A percentile compares a stretch with the other conserved stretches of the same genome.
Evolutionary conservation across 495 filamentous ascomycete genomes (phyloP).

Genomic region (Xylaria castorea): DNA sequence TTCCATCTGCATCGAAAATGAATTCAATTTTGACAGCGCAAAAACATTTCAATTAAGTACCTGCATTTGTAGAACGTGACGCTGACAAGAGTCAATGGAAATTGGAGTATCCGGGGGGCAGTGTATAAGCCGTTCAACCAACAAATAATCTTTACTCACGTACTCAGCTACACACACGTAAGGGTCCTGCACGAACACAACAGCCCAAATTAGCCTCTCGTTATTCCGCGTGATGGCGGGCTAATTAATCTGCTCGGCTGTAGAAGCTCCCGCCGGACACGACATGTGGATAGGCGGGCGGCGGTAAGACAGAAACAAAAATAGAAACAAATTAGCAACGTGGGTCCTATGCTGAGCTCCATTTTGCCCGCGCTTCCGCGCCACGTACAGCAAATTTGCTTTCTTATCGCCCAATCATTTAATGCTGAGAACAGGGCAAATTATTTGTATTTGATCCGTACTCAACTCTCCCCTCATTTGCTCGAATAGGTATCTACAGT

Average conservation of each 20-base stretch:
- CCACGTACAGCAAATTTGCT: slow-evolving; percentile 5
- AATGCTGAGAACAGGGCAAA: background rate
- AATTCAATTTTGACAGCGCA: background rate
- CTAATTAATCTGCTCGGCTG: slow-evolving; percentile 17
- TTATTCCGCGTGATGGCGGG: background rate
- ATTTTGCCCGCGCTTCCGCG: background rate
- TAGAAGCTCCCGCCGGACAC: background rate
- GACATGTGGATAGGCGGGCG: background rate
- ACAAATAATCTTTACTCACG: background rate
- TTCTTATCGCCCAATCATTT: background rate
- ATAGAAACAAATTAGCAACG: slow-evolving; percentile 26
- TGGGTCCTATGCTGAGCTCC: background rate
- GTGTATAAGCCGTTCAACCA: background rate
- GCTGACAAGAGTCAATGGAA: background rate
- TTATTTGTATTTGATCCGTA: background rate
- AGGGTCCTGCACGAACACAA: background rate
- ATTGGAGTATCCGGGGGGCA: slow-evolving; percentile 1
- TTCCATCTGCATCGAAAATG: background rate
- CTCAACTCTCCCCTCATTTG: background rate
- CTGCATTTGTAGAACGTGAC: background rate
- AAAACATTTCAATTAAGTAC: background rate
- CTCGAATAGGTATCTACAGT: background rate
- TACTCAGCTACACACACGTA: too few relatives aligned
- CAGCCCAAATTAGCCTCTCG: slow-evolving; percentile 5
- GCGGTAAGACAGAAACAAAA: slow-evolving; percentile 20